Base-by-base conservation (phyloP, 208 protist genomes). In the Trypanosoma rangeli region DNA sequence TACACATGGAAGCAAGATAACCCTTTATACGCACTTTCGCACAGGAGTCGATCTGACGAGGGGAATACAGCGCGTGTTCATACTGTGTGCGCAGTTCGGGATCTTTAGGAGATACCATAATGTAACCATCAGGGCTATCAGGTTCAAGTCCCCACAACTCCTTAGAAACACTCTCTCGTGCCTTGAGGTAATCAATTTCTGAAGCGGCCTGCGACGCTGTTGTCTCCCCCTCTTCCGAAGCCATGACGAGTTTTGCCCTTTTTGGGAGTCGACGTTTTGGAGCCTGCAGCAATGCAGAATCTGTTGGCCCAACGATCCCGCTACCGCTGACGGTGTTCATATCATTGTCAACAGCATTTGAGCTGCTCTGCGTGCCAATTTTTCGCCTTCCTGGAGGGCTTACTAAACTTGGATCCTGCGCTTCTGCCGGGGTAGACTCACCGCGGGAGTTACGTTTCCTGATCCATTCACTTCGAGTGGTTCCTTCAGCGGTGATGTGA, bases 1-100 rank as follows among this genome's bases (percentile, higher is more conserved):
- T 78, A 7, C 92, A 89, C 24, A 94, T 68, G n/a, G 70, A 64
- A 20, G 86, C 64, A 33, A 97, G 80, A 80, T 92, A 97, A 42
- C 65, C 54, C 26, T 63, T 67, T 13, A 97, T 58, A 50, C 92
- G 89, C 15, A 39, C 24, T 66, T 89, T 92, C 0, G 83, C 70
- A 42, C 56, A 58, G 20, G 74, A 69, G 67, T 96, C 89, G 28
- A 85, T 66, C 29, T 79, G 57, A 9, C 84, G 76, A 35, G 87
- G 83, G 5, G 82, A 89, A 64, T 72, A 72, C 15, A 92, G 60
- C 5, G 82, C 80, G 35, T 74, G 35, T 29, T 65, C 71, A 67
- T 69, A 69, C 52, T 77, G 70, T 48, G 68, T 70, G 59, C 33
- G 76, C 68, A 60, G 60, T 53, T 76, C 66, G 44, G 75, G 67